phyloP scores from a whole-genome alignment of 495 filamentous ascomycete species.

The Cercophora newfieldiana region DNA sequence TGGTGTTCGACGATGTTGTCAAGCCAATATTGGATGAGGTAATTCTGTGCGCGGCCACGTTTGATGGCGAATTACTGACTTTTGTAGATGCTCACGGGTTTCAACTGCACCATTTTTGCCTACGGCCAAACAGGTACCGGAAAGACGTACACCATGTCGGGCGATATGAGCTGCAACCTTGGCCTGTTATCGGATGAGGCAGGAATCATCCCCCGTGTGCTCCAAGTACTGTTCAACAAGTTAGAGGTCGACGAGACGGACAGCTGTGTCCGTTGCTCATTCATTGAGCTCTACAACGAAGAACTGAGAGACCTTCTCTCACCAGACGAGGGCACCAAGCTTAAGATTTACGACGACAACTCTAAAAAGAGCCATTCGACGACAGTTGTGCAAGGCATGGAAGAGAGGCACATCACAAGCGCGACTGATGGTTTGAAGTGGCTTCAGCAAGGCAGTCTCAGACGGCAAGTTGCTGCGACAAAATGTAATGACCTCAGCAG shows the following conservation, averaged over 20 bases:
- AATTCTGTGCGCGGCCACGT: constrained; percentile 20
- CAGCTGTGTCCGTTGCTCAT: constrained; percentile 93
- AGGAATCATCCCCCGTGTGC: constrained; percentile 87
- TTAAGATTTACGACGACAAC: constrained; percentile 95
- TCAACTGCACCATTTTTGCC: constrained; percentile 98
- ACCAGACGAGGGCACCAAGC: constrained; percentile 73
- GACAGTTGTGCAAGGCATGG: constrained; percentile 95
- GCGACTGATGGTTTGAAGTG: constrained; percentile 83
- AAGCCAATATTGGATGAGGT: constrained; percentile 91
- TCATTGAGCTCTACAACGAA: constrained; percentile 98
- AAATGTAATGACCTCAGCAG: constrained; percentile 98
- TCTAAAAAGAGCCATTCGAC: constrained; percentile 74
- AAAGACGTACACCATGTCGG: constrained; percentile 99
- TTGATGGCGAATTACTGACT: constrained; percentile 13
- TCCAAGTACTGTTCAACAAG: constrained; percentile 83
- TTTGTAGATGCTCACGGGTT: constrained; percentile 84
- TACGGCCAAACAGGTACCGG: constrained; percentile 98
- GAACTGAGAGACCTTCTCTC: constrained; percentile 88
- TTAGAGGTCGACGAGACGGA: constrained; percentile 77
- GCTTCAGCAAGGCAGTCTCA: constrained; percentile 86
- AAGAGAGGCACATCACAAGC: constrained; percentile 86
- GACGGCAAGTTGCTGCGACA: constrained; percentile 92
- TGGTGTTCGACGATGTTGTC: constrained; percentile 93
- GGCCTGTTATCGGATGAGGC: constrained; percentile 86
- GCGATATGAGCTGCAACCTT: constrained; percentile 85